phyloP scores from a whole-genome alignment of 176 grass and related monocot genomes.

The Neostapfia colusana region DNA sequence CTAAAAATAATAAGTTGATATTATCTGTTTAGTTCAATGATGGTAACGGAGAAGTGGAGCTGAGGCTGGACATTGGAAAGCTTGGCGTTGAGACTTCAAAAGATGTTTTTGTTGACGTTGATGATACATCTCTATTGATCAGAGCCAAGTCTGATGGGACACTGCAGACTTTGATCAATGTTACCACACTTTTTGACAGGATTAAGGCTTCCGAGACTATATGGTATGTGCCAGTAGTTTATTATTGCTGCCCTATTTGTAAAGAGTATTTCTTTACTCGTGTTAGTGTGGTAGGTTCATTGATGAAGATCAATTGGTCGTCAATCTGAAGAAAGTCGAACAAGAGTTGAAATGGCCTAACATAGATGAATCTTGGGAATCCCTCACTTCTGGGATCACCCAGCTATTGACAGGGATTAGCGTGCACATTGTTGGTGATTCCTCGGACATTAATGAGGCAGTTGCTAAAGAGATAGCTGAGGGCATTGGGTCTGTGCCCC shows the following conservation, averaged over 20 bases:
- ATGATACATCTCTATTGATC: conserved; percentile 73
- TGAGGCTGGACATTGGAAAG: conserved; percentile 76
- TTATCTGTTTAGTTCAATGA: conserved; percentile 62
- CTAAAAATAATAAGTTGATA: background rate
- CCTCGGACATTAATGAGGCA: conserved; percentile 71
- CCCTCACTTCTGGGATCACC: conserved; percentile 66
- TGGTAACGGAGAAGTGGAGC: conserved; percentile 58
- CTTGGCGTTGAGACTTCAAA: conserved; percentile 59
- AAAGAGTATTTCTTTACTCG: background rate
- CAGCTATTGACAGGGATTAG: conserved; percentile 83
- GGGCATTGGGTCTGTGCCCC: conserved; percentile 66
- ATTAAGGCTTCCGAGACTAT: conserved; percentile 90
- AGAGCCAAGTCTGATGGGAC: conserved; percentile 80
- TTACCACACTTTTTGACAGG: conserved; percentile 64
- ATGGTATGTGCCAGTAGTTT: conserved; percentile 46
- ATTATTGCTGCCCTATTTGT: background rate
- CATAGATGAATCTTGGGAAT: conserved; percentile 88
- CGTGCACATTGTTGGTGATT: conserved; percentile 74
- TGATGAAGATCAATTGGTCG: conserved; percentile 81
- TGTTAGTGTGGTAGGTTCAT: conserved; percentile 63
- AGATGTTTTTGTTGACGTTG: conserved; percentile 83
- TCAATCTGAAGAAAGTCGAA: conserved; percentile 87
- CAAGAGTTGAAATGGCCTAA: conserved; percentile 85
- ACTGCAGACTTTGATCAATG: conserved; percentile 70
- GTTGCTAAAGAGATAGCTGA: conserved; percentile 77